phyloP scores from a whole-genome alignment of 1,284 basidiomycete genomes.

The Entoloma clypeatum region DNA sequence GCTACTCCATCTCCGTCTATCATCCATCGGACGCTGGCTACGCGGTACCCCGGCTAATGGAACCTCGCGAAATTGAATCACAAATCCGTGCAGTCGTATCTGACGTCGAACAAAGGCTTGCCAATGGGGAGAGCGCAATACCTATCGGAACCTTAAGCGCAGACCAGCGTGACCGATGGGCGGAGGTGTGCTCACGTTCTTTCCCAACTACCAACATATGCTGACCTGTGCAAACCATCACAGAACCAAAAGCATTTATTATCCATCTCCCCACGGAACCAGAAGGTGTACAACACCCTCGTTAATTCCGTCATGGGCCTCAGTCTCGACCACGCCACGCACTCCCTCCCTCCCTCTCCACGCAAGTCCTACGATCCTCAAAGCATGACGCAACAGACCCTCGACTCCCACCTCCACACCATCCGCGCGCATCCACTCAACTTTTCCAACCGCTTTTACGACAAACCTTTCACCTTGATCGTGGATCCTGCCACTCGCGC shows the following conservation, averaged over 20 bases:
- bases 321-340: constrained; percentile 58
- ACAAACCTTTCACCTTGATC: constrained; percentile 83
- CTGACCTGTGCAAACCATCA: background rate
- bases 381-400: constrained; percentile 38
- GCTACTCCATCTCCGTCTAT: constrained; percentile 77
- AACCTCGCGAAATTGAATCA: constrained; percentile 60
- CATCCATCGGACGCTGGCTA: constrained; percentile 26
- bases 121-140: constrained; percentile 50
- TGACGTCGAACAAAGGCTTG: constrained; percentile 61
- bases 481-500: constrained; percentile 87
- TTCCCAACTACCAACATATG: background rate
- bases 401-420: constrained; percentile 80
- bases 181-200: constrained; percentile 50
- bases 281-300: constrained; percentile 55
- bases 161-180: constrained; percentile 84
- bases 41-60: constrained; percentile 29
- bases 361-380: constrained; percentile 31
- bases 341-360: constrained; percentile 41
- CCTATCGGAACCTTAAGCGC: constrained; percentile 75
- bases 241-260: constrained; percentile 75
- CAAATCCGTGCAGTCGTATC: constrained; percentile 62
- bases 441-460: constrained; percentile 87
- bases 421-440: constrained; percentile 63
- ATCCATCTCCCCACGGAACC: constrained; percentile 65
- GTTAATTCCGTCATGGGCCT: constrained; percentile 78